Percentiles rank a stretch among this genome's conserved stretches.
These are phyloP conservation scores for Candolleomyces aberdarensis DNA, from an alignment of 768 basidiomycete genomes.

Conservation along the genomic window DNA sequence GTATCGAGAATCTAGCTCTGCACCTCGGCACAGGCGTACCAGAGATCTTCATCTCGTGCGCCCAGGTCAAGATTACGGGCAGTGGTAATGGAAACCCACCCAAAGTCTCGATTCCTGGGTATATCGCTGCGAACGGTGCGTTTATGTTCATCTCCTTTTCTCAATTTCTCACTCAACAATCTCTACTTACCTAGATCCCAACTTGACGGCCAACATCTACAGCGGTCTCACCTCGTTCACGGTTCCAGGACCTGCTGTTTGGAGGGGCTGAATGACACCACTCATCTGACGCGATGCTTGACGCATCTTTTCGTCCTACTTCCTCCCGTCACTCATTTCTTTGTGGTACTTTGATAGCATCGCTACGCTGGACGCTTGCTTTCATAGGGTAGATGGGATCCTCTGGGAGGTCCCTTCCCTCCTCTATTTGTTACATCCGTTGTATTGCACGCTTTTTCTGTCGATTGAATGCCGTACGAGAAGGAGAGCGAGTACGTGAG, in stretches of 20 bases:
- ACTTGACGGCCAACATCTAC: constrained; percentile 42
- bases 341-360: too few species aligned
- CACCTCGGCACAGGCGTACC: constrained; percentile 40
- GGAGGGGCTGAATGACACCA: not conserved
- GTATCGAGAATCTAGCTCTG: constrained; percentile 46
- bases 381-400: too few species aligned
- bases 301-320: too few species aligned
- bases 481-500: too few species aligned
- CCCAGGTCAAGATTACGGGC: constrained; percentile 42
- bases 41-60: constrained; percentile 48
- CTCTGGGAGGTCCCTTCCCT: too few species aligned
- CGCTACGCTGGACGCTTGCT: too few species aligned
- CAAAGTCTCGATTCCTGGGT: constrained; percentile 48
- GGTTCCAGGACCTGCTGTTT: constrained; percentile 21
- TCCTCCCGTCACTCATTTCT: too few species aligned
- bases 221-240: constrained; percentile 32
- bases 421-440: too few species aligned
- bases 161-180: too few species aligned
- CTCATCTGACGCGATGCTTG: too few species aligned
- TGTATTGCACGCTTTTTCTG: too few species aligned
- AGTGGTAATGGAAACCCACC: constrained; percentile 41
- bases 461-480: too few species aligned
- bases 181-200: constrained; percentile 24
- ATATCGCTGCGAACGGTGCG: constrained; percentile 35
- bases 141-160: not conserved